Base-by-base conservation (phyloP, 2,329 filamentous ascomycete species). In the Shiraia bambusicola region DNA sequence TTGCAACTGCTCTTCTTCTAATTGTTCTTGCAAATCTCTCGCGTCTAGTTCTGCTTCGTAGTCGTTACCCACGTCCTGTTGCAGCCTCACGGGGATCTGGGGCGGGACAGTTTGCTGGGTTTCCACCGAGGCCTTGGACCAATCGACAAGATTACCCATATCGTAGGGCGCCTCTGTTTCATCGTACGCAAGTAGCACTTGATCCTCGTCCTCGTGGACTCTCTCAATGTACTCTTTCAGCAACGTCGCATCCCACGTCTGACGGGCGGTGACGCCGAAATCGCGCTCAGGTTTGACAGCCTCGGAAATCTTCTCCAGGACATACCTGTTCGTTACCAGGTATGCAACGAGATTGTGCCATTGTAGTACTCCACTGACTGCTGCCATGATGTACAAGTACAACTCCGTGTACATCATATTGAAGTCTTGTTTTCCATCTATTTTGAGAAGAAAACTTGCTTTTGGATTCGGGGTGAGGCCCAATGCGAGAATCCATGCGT, bases 401-500 rank as follows among this genome's bases (percentile, higher is more conserved):
- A 22, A 8, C 19, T 22, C 19, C 4, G 4, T 22, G 19, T 22
- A 22, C 19, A 22, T 35, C 0, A 4, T 9, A 13, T 29, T 17
- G 15, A 40, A 11, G 11, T 50, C 34, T n/a, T n/a, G n/a, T n/a
- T n/a, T n/a, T 6, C 2, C 11, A 15, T 48, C 46, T 1, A 48
- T 27, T 0, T 22, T 6, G 1, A 26, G 2, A 6, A 2, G n/a
- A 17, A 27, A 51, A 3, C 14, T 10, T 0, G 7, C 27, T 1
- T 29, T 10, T 3, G n/a, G 13, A 4, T 33, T 19, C 2, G 46
- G 48, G 2, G 36, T 40, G 5, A 63, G 41, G 2, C 58, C 59
- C 28, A 65, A 29, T 3, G 58, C 58, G 2, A 62, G 44, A 3
- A 60, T 54, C 59, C 57, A 65, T 1, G 55, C 57, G 27, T 60